These are phyloP conservation scores for Eleusine coracana DNA, from an alignment of 176 grass and related monocot genomes.

Conservation along the genomic window DNA sequence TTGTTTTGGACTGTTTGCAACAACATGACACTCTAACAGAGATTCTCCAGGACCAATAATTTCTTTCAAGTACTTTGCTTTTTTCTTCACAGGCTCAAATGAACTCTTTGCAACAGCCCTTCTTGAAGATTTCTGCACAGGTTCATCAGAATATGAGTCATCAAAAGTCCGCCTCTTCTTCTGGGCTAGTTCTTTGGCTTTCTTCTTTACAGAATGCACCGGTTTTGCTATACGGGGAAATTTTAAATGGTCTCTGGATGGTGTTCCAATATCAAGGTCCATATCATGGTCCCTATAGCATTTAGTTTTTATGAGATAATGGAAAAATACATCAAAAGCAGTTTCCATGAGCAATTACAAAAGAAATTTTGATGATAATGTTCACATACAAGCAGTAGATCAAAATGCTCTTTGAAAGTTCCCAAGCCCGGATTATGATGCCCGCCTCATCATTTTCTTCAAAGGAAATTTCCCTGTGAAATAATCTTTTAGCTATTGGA, in stretches of 20 bases:
- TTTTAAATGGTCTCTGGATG: constrained; percentile 52
- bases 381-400: constrained; percentile 64
- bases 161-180: constrained; percentile 37
- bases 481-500: constrained; percentile 18
- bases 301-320: background rate
- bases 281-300: constrained; percentile 58
- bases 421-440: constrained; percentile 57
- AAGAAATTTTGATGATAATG: background rate
- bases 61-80: constrained; percentile 17
- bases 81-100: constrained; percentile 27
- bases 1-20: constrained; percentile 28
- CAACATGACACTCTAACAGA: constrained; percentile 21
- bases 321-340: background rate
- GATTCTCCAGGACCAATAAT: background rate
- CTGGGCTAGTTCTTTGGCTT: constrained; percentile 38
- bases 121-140: constrained; percentile 14
- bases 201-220: constrained; percentile 38
- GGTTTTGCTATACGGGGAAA: constrained; percentile 55
- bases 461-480: constrained; percentile 53
- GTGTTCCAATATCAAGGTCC: constrained; percentile 54
- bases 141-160: constrained; percentile 13
- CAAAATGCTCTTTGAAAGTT: constrained; percentile 61
- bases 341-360: background rate
- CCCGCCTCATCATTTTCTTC: constrained; percentile 39
- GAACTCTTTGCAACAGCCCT: constrained; percentile 7